phyloP scores from a whole-genome alignment of 495 filamentous ascomycete genomes.

The Aspergillus sclerotiicarbonarius region DNA sequence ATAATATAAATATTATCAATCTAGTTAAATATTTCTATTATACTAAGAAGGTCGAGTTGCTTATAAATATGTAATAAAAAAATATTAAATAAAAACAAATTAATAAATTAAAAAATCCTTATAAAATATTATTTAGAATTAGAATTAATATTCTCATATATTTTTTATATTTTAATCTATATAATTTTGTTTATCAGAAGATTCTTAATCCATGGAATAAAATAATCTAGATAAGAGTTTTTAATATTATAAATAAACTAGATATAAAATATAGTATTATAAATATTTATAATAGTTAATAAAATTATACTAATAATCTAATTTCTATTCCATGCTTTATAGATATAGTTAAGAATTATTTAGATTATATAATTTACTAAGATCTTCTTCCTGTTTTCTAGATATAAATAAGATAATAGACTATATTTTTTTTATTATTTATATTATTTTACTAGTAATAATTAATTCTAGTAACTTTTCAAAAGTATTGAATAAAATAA shows the following conservation, averaged over 20 bases:
- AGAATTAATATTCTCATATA: background rate
- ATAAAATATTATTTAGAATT: conserved; percentile 13
- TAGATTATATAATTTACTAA: conserved; percentile 23
- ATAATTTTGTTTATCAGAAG: conserved; percentile 14
- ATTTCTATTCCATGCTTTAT: conserved; percentile 12
- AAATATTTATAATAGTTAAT: conserved; percentile 21
- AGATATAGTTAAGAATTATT: conserved; percentile 22
- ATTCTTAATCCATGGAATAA: conserved; percentile 8
- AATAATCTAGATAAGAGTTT: conserved; percentile 10
- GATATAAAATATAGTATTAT: conserved; percentile 19
- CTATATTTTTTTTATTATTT: conserved; percentile 15
- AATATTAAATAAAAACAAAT: no score
- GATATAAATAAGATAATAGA: conserved; percentile 24
- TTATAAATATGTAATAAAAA: no score
- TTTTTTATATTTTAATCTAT: conserved; percentile 13
- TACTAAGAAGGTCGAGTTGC: no score
- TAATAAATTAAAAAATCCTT: no score
- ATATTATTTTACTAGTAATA: conserved; percentile 22
- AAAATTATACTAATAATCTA: conserved; percentile 11
- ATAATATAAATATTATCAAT: no score
- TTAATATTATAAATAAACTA: conserved; percentile 24
- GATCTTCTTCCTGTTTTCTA: conserved; percentile 17
- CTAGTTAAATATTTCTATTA: no score
- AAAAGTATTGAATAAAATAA: conserved; percentile 33
- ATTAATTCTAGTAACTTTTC: conserved; percentile 31